These are phyloP conservation scores for Pseudocercospora vitis DNA, from an alignment of 2,329 filamentous ascomycete genomes.

Conservation along the genomic window DNA sequence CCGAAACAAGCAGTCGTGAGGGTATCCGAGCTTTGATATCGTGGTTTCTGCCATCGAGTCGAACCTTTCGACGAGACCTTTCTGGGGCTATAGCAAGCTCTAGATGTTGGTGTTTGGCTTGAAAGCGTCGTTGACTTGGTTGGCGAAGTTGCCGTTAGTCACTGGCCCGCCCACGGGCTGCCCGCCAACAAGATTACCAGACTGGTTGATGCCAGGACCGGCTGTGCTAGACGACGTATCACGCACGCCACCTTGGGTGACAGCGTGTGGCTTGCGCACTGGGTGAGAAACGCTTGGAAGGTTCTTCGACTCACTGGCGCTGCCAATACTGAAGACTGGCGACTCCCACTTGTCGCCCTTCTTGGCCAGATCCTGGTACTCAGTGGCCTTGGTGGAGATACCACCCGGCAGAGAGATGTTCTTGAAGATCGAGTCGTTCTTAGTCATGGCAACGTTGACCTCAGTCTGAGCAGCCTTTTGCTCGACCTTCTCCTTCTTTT, in stretches of 20 bases:
- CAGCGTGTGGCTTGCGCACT: conserved; percentile 59
- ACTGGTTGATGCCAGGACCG: not conserved
- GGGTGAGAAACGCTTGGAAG: conserved; percentile 61
- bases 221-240: conserved; percentile 4
- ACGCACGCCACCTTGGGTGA: conserved; percentile 37
- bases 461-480: conserved; percentile 60
- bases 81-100: conserved; percentile 10
- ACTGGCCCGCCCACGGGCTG: conserved; percentile 7
- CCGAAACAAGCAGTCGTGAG: conserved; percentile 26
- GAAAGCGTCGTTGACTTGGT: conserved; percentile 41
- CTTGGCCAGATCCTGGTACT: conserved; percentile 82
- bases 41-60: conserved; percentile 9
- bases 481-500: conserved; percentile 65
- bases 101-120: conserved; percentile 37
- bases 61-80: conserved; percentile 8
- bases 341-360: conserved; percentile 95
- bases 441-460: conserved; percentile 80
- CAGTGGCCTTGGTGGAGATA: conserved; percentile 88
- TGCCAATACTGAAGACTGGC: conserved; percentile 85
- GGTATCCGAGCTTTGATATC: conserved; percentile 17
- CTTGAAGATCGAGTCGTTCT: conserved; percentile 90
- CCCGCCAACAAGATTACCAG: too few relatives aligned
- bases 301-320: conserved; percentile 68
- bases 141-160: conserved; percentile 40
- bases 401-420: conserved; percentile 81